Conservation (phyloP, 352 stramenopile species). For the Globisporangium irregulare region DNA sequence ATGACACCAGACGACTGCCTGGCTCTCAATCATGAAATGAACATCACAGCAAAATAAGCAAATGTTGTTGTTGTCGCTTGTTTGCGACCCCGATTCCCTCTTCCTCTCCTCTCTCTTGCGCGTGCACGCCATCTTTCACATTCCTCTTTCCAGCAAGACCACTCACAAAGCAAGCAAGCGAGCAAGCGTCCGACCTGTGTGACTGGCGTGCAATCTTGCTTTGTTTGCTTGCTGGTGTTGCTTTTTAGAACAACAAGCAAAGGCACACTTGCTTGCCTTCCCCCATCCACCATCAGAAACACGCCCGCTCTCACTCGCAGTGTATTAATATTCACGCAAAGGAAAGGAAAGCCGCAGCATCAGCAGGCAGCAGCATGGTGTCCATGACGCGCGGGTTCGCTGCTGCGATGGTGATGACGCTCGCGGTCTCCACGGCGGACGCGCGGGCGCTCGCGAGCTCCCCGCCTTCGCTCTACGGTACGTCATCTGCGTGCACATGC, state of each 20-base stretch:
- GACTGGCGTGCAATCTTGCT: neutral
- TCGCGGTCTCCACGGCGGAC: conserved; percentile 13
- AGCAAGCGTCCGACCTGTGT: neutral
- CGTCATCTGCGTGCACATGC: conserved; percentile 3
- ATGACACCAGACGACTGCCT: neutral
- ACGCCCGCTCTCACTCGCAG: neutral
- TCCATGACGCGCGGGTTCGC: neutral
- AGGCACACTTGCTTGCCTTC: neutral
- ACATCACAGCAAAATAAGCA: neutral
- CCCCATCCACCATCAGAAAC: neutral
- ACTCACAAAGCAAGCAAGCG: neutral
- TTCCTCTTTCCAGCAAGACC: neutral
- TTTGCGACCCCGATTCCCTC: neutral
- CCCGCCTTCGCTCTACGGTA: conserved; percentile 54
- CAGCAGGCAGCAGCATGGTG: neutral
- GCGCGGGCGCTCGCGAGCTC: conserved; percentile 24
- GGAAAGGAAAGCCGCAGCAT: neutral
- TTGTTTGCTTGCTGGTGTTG: neutral
- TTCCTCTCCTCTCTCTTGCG: neutral
- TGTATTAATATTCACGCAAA: neutral
- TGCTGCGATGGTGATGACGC: conserved; percentile 7
- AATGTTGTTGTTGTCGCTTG: neutral
- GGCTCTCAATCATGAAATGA: neutral
- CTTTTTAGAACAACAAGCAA: conserved; percentile 3
- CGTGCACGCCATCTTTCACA: neutral